Base-by-base conservation (phyloP, 2,329 filamentous ascomycete genomes). In the Ophiocordyceps camponoti-floridani region DNA sequence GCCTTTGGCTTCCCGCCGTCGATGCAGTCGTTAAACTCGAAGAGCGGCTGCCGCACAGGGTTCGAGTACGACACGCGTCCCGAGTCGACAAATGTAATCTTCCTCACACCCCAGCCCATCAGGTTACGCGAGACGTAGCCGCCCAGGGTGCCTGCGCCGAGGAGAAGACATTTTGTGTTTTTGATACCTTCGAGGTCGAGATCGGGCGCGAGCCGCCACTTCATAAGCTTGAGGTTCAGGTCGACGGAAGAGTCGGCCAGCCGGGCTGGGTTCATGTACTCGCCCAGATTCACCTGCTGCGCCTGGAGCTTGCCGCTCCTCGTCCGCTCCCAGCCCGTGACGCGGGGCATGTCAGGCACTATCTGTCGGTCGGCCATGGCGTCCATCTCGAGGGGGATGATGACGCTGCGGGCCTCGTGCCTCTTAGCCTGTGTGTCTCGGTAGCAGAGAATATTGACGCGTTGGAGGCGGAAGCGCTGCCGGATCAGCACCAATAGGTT, bases 191-290 rank as follows among this genome's bases (percentile, higher is more conserved):
- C 87, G 10, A 98, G 74, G 57, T 96, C 75, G 38, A 98, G 73
- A 43, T 80, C 79, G 0, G 91, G 91, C 8, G 87, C 85, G 54
- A 98, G 86, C 37, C 91, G 80, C 91, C 91, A 98, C 65, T 95
- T 98, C 80, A 98, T 98, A 47, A 98, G 72, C 63, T 96, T 96
- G 48, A 96, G 70, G 56, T 98, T 98, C 47, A 98, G 72, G 56
- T 98, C 91, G 10, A 96, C 89, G 1, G 88, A 87, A 58, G 94
- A 87, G 57, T 96, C 88, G 19, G 91, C 91, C 16, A 96, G 69
- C 55, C 80, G 79, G 31, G 73, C 69, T 7, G 91, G 89, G 56
- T 98, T 88, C 82, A 98, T 89, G 54, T 94, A 94, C 54, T 91
- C 86, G 18, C 83, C 82, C 9, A 98, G 70, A 54, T 93, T 86